phyloP scores from a whole-genome alignment of 805 yeast genomes.

The Grigorovia transvaalensis region DNA sequence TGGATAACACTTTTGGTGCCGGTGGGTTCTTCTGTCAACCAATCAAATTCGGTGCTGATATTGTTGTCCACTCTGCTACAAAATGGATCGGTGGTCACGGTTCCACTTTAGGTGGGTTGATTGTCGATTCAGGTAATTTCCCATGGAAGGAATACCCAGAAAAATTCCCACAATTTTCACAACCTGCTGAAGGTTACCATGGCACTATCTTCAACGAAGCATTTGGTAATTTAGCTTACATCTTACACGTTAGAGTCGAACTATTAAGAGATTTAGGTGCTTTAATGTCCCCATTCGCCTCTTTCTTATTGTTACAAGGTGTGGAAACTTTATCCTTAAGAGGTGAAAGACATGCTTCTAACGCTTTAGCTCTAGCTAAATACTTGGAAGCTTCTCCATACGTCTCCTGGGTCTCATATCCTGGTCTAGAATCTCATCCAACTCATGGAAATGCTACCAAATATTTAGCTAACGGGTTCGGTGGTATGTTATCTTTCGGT shows the following conservation, averaged over 20 bases:
- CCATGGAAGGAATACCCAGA: constrained; percentile 81
- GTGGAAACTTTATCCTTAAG: constrained; percentile 88
- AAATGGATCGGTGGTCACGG: constrained; percentile 99
- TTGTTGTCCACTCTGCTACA: constrained; percentile 88
- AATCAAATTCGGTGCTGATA: constrained; percentile 81
- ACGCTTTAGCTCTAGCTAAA: constrained; percentile 71
- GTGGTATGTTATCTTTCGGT: constrained; percentile 84
- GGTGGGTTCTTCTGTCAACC: constrained; percentile 87
- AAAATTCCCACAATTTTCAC: constrained; percentile 81
- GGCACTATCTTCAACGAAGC: constrained; percentile 77
- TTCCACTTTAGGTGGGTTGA: constrained; percentile 84
- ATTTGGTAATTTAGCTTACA: constrained; percentile 69
- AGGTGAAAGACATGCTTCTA: constrained; percentile 82
- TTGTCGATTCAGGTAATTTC: constrained; percentile 86
- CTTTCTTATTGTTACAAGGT: constrained; percentile 83
- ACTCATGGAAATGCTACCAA: constrained; percentile 76
- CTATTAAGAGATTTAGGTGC: constrained; percentile 90
- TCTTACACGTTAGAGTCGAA: constrained; percentile 73
- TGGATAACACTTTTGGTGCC: constrained; percentile 95
- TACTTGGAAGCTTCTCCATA: constrained; percentile 61
- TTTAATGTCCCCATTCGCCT: constrained; percentile 73
- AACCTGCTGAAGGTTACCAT: constrained; percentile 91
- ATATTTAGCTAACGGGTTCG: constrained; percentile 70
- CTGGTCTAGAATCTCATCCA: constrained; percentile 72
- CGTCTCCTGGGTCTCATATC: constrained; percentile 85